A percentile compares a stretch with the other conserved stretches of the same genome.
Evolutionary conservation across 495 filamentous ascomycete species (phyloP).

Genomic region (Terfezia claveryi): DNA sequence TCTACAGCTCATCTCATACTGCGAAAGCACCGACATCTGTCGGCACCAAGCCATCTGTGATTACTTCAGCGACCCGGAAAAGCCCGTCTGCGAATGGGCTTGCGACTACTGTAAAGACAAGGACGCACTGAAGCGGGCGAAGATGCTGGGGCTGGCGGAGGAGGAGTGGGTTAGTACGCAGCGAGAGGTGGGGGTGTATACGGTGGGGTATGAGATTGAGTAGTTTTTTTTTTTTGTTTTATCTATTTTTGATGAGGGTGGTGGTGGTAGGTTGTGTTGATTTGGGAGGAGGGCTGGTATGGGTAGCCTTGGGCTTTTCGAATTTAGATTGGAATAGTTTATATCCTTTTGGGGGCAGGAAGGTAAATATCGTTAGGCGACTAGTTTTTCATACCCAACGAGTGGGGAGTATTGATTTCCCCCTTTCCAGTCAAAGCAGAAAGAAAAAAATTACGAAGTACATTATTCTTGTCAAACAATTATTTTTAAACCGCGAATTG

Average conservation of each 20-base stretch:
- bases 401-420: too few species aligned
- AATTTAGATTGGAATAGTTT: too few species aligned
- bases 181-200: neutral
- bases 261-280: neutral
- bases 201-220: neutral
- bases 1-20: slow-evolving; percentile 48
- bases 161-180: slow-evolving; percentile 28
- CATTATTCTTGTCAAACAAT: too few species aligned
- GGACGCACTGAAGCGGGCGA: slow-evolving; percentile 37
- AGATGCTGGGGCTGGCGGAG: slow-evolving; percentile 36
- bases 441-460: too few species aligned
- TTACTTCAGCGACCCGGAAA: slow-evolving; percentile 51
- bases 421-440: too few species aligned
- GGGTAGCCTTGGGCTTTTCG: too few species aligned
- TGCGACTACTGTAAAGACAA: slow-evolving; percentile 80
- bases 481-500: too few species aligned
- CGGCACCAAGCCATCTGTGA: slow-evolving; percentile 54
- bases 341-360: too few species aligned
- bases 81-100: slow-evolving; percentile 50
- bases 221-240: too few species aligned
- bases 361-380: too few species aligned
- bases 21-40: slow-evolving; percentile 50
- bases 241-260: neutral
- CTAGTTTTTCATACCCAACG: too few species aligned
- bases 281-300: too few species aligned